phyloP scores from a whole-genome alignment of 2,329 filamentous ascomycete genomes.

The Verticillium dahliae region DNA sequence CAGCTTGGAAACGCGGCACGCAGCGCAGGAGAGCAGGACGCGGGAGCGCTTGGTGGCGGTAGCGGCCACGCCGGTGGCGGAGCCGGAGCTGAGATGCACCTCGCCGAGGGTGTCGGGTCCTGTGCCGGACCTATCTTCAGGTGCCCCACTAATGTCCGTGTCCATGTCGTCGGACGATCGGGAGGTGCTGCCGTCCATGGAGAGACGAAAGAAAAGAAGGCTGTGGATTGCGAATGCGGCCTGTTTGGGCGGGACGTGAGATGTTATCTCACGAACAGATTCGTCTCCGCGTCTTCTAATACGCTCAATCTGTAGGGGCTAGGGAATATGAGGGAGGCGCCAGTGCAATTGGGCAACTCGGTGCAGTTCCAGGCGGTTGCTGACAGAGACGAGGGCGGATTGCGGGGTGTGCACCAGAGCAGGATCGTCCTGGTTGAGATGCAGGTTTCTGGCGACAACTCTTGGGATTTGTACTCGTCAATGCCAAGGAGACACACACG shows the following conservation, averaged over 20 bases:
- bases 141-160: not conserved
- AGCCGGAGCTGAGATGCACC: not conserved
- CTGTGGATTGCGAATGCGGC: no score
- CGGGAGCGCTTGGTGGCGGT: conserved; percentile 34
- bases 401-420: no score
- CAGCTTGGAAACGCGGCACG: conserved; percentile 47
- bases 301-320: no score
- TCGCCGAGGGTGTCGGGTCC: not conserved
- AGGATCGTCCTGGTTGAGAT: no score
- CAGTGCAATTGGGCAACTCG: no score
- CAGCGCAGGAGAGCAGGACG: conserved; percentile 44
- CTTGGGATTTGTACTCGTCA: not conserved
- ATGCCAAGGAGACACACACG: not conserved
- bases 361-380: no score
- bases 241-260: no score
- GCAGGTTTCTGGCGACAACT: no score
- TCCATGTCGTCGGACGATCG: not conserved
- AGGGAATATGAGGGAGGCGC: no score
- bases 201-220: not conserved
- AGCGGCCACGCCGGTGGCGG: not conserved
- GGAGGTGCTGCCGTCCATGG: conserved; percentile 1
- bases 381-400: no score
- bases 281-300: no score
- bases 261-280: no score
- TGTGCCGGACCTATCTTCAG: not conserved